These are phyloP conservation scores for Thecamonas trahens DNA, from an alignment of 78 protist genomes.

Conservation along the genomic window DNA sequence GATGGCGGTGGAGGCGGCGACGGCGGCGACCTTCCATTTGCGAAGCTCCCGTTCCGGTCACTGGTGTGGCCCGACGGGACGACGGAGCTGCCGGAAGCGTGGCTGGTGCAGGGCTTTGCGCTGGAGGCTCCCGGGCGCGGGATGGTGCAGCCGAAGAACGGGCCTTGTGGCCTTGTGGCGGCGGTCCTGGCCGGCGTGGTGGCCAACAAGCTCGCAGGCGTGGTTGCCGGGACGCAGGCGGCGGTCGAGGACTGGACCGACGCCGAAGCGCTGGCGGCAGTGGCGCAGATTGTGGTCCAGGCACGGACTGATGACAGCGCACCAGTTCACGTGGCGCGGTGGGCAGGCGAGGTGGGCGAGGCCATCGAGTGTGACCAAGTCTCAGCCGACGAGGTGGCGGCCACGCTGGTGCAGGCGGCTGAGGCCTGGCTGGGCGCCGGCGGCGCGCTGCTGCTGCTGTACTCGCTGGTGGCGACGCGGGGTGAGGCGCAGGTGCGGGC, in stretches of 20 bases:
- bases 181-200: not conserved
- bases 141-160: constrained; percentile 2
- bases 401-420: not conserved
- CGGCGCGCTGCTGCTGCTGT: not conserved
- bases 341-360: not conserved
- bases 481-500: not conserved
- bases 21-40: too few relatives aligned
- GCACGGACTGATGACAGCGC: too few relatives aligned
- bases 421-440: not conserved
- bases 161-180: constrained; percentile 8
- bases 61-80: constrained; percentile 9
- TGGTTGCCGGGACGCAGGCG: not conserved
- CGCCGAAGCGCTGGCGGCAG: not conserved
- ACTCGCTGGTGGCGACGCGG: not conserved
- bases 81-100: not conserved
- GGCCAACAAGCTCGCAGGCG: not conserved
- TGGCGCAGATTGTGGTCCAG: too few relatives aligned
- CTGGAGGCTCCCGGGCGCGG: not conserved
- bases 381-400: not conserved
- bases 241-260: not conserved
- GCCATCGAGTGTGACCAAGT: not conserved
- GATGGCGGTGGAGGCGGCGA: too few relatives aligned
- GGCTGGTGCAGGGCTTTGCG: not conserved
- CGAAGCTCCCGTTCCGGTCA: too few relatives aligned
- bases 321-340: too few relatives aligned